Evolutionary conservation across 805 yeast species (phyloP), one percentile per base, ranked within the genome.

Genomic region (Yamadazyma olivae): DNA sequence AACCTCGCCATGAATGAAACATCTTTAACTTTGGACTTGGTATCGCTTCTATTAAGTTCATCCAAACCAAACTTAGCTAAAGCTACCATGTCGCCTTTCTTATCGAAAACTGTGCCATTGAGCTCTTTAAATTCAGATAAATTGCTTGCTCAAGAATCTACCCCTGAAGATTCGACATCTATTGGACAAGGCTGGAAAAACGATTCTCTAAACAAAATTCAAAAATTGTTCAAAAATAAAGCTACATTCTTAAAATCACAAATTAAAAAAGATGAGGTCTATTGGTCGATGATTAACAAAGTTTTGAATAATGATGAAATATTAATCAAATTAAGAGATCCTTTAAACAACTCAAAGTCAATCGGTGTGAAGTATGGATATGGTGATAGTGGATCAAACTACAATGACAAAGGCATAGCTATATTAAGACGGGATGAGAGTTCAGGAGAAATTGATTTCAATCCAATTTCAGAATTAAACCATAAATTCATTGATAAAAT

Each of bases 311-410:
- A 72, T 38, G 56, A 59, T 32, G 95, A 86, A 51, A 78, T 80
- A 1, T 56, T 90, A 9, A 80, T 82, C 50, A 85, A 83, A 46
- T 70, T 81, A 17, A 71, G 79, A 36, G 81, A 76, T 38, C 79
- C 78, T 6, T 18, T 44, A 6, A 54, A 49, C 15, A 68, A 70
- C 22, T 56, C 70, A 0, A 68, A 77, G 14, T 74, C 77, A 7
- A 71, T 90, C 28, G 95, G 91, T 3, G 83, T 91, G 24, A 87
- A 85, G 49, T 93, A 84, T 53, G 98, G 98, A 0, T 91, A 77
- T 61, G 90, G 83, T 13, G 97, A 90, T 57, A 79, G 95, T 0
- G 99, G 98, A 0, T 85, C 95, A 1, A 75, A 68, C 15, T 87
- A 77, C 50, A 66, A 63, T 39, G 90, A 86, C 48, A 72, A 75